Evolutionary conservation across 306 rosid genomes (phyloP), one percentile per base, ranked within the genome.

Genomic region (Trifolium pratense): DNA sequence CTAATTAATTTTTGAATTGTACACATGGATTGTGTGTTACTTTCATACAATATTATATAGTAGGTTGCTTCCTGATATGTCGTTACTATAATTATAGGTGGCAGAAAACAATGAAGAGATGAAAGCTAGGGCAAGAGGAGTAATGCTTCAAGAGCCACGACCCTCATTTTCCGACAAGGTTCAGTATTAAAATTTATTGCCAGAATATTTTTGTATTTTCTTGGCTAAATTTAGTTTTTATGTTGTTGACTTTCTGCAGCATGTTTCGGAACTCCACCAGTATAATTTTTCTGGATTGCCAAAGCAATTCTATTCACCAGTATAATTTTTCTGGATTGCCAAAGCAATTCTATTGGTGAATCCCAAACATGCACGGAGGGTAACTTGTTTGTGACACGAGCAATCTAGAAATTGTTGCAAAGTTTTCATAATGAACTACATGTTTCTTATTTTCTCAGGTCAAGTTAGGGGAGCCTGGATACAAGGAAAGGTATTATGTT

Each of bases 381-480:
- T 56, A 10, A 21, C n/a, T 12, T 23, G 62, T 9, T 6, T 53
- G 26, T 18, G 59, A 11, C 14, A 23, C 23, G 12, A 76, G 34
- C 66, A 53, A 75, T 57, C 69, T 42, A 56, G 66, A 58, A 40
- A 52, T 76, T 11, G 32, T 80, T 59, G 40, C 23, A 18, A 48
- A 16, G 7, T 42, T 70, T 21, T 40, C 62, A 59, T 48, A 21
- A 56, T 23, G 43, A 14, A 80, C 59, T 55, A 20, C 9, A 52
- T 51, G 37, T 52, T 49, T 77, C 23, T 52, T 75, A 70, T 70
- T 60, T 76, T 75, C 45, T 75, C 87, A 94, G 98, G 89, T 94
- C 65, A 94, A 86, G 83, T 86, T 94, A 76, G 97, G 96, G 80
- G 96, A 91, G 85, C 90, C 97, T 49, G 98, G 98, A 77, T 91